A percentile compares a stretch with the other conserved stretches of the same genome.
Evolutionary conservation across 768 basidiomycete genomes (phyloP).

Genomic region (Tulasnella sp.): DNA sequence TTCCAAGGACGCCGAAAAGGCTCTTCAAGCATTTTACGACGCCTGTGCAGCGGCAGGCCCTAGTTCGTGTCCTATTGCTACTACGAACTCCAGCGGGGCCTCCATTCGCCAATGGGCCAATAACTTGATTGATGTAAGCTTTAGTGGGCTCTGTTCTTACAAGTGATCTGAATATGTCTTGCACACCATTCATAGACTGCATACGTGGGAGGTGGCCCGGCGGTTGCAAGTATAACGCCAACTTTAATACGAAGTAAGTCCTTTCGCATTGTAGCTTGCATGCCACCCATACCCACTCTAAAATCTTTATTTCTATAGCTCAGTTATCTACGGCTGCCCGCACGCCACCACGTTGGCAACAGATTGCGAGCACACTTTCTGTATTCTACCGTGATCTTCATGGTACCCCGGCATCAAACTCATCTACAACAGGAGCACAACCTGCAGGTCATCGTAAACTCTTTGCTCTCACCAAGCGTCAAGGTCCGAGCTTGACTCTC

Average conservation of each 20-base stretch:
- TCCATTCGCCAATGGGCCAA: neutral
- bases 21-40: neutral
- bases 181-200: neutral
- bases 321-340: no score
- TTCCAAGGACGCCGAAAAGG: neutral
- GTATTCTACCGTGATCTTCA: no score
- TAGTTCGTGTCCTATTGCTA: neutral
- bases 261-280: neutral
- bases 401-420: no score
- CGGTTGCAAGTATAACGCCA: neutral
- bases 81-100: neutral
- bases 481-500: no score
- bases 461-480: no score
- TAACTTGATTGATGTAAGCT: neutral
- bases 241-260: neutral
- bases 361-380: no score
- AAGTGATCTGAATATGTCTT: neutral
- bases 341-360: no score
- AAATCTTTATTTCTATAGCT: neutral
- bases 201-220: neutral
- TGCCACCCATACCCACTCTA: no score
- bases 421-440: no score
- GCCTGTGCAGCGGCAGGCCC: neutral
- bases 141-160: neutral
- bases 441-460: no score